Base-by-base conservation (phyloP, 768 basidiomycete species). In the Mrakia gelida region DNA sequence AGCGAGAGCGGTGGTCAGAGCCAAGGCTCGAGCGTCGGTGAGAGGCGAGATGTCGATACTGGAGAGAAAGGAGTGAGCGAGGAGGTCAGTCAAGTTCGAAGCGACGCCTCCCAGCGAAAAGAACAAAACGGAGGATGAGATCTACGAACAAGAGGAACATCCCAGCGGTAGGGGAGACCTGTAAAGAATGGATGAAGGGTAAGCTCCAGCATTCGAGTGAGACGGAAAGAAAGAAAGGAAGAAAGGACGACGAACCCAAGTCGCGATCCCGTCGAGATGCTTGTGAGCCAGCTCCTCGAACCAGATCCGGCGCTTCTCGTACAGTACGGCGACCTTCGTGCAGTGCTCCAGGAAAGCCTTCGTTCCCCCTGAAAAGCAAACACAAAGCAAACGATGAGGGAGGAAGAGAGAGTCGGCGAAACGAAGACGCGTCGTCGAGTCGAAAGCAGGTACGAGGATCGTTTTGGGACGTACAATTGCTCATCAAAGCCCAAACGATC, bases 271-370 rank as follows among this genome's bases (percentile, higher is more conserved):
- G 71, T 86, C 85, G n/a, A 97, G 88, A 83, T 96, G 89, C 82
- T 88, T 89, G 81, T 88, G 86, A 87, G 94, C 89, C 70, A 91
- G 90, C 3, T 83, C 83, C 83, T 93, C 91, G 83, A 97, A 96
- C 30, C 90, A 86, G 81, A 94, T 90, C 75, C 93, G 87, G 84
- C 91, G 92, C 80, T 84, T 84, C 80, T 87, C 87, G 84, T 94
- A 93, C 84, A 93, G 79, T 6, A 61, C 75, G 11, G 80, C 81
- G 30, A 95, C 92, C 30, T 81, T 85, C 72, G 87, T 85, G 15
- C 89, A 89, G 85, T 97, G 95, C 2, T 86, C 83, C 45, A 88
- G 82, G 84, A 95, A 93, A 13, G 90, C 91, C 0, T 90, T 88
- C 82, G 91, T 88, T 13, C 92, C 93, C 93, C 59, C 59, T 59